phyloP scores from a whole-genome alignment of 164 flowering plant species.

The Pachysandra terminalis region DNA sequence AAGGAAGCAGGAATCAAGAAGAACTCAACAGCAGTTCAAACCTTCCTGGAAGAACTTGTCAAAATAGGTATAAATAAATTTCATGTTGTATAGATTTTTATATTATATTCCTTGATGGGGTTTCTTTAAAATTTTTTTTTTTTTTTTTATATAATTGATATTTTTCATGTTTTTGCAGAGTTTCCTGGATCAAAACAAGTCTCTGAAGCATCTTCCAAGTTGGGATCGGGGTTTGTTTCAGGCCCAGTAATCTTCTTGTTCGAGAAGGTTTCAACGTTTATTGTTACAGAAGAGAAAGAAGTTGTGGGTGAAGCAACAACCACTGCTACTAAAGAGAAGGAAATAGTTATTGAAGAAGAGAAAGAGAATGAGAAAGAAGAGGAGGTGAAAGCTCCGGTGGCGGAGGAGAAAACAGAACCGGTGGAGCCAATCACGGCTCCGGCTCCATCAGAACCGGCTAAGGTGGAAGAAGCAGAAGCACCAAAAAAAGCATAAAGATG shows the following conservation, averaged over 20 bases:
- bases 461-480: constrained; percentile 18
- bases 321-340: constrained; percentile 27
- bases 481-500: constrained; percentile 15
- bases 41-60: constrained; percentile 61
- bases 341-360: constrained; percentile 30
- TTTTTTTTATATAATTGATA: too few relatives aligned
- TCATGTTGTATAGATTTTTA: too few relatives aligned
- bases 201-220: constrained; percentile 48
- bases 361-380: too few relatives aligned
- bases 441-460: constrained; percentile 6
- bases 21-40: constrained; percentile 57
- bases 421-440: constrained; percentile 6
- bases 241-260: constrained; percentile 69
- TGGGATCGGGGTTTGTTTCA: constrained; percentile 45
- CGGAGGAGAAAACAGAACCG: constrained; percentile 3
- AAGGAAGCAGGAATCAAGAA: constrained; percentile 66
- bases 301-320: constrained; percentile 10
- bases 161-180: constrained; percentile 41
- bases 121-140: too few relatives aligned
- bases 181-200: constrained; percentile 78
- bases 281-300: constrained; percentile 35
- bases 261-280: constrained; percentile 72
- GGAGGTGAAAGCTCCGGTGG: constrained; percentile 15
- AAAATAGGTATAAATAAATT: constrained; percentile 71
- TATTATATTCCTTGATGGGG: too few relatives aligned